phyloP scores from a whole-genome alignment of 305 asterid genomes.

The Salvia sclarea region DNA sequence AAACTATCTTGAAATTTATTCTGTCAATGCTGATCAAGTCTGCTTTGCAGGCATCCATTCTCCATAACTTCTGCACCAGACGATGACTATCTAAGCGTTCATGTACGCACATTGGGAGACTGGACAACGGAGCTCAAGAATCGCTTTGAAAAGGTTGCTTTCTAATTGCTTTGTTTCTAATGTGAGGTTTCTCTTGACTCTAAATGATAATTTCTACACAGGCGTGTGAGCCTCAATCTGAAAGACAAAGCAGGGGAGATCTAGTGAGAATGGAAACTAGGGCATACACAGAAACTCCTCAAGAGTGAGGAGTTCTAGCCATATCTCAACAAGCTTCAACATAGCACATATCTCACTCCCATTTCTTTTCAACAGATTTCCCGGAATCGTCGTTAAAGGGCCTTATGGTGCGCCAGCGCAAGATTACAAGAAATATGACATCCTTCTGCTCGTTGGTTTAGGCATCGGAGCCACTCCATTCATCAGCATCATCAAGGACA shows the following conservation, averaged over 20 bases:
- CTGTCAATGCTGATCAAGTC: neutral
- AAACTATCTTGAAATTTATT: no score
- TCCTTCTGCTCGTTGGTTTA: slow-evolving; percentile 77
- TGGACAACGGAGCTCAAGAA: slow-evolving; percentile 85
- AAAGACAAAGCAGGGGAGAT: slow-evolving; percentile 52
- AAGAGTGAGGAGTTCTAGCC: slow-evolving; percentile 41
- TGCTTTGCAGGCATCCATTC: slow-evolving; percentile 82
- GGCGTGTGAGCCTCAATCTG: slow-evolving; percentile 64
- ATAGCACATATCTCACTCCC: neutral
- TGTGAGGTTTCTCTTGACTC: neutral
- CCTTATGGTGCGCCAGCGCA: slow-evolving; percentile 99
- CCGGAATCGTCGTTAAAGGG: slow-evolving; percentile 66
- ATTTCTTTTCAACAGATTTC: slow-evolving; percentile 49
- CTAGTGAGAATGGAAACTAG: slow-evolving; percentile 70
- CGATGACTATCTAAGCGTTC: slow-evolving; percentile 77
- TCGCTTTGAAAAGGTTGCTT: slow-evolving; percentile 59
- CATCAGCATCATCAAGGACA: slow-evolving; percentile 82
- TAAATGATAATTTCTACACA: slow-evolving; percentile 31
- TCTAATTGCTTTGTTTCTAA: neutral
- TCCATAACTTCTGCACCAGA: slow-evolving; percentile 97
- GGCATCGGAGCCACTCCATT: slow-evolving; percentile 98
- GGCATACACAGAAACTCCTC: slow-evolving; percentile 46
- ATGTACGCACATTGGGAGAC: slow-evolving; percentile 85
- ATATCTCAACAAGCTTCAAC: neutral
- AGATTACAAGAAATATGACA: slow-evolving; percentile 79